Evolutionary conservation across 163 green algal genomes (phyloP).

Genomic region (Chloromonas sp.): DNA sequence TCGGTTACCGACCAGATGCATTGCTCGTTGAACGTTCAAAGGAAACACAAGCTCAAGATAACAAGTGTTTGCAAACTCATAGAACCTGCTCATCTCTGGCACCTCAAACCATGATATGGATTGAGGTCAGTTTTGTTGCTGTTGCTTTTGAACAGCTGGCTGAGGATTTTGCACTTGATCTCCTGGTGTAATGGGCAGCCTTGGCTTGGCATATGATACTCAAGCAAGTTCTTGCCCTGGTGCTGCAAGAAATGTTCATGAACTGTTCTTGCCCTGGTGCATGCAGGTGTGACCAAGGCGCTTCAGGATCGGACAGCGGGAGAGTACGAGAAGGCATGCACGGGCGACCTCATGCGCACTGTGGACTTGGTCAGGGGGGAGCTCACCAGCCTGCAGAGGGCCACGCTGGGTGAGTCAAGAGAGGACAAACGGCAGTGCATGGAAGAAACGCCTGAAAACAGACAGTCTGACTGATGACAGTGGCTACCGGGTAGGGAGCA

Average conservation of each 20-base stretch:
- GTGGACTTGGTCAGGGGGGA: conserved; percentile 64
- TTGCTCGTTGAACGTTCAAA: not conserved
- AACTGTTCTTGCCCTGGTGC: not conserved
- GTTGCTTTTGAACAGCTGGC: too few species aligned
- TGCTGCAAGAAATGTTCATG: not conserved
- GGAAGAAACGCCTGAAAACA: not conserved
- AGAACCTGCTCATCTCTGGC: too few species aligned
- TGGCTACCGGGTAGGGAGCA: too few species aligned
- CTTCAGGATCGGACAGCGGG: conserved; percentile 1
- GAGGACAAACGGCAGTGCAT: not conserved
- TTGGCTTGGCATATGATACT: too few species aligned
- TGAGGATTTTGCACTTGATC: too few species aligned
- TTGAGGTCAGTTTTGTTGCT: too few species aligned
- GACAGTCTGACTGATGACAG: too few species aligned
- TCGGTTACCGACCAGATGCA: not conserved
- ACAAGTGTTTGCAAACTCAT: too few species aligned
- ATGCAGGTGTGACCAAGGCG: conserved; percentile 17
- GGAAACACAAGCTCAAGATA: too few species aligned
- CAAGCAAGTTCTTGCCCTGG: not conserved
- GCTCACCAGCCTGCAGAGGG: conserved; percentile 58
- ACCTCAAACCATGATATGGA: too few species aligned
- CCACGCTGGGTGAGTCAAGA: conserved; percentile 41
- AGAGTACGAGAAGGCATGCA: conserved; percentile 44
- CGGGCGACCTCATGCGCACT: conserved; percentile 49
- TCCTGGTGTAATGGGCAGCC: too few species aligned